Base-by-base conservation (phyloP, 495 filamentous ascomycete genomes). In the Parathielavia appendiculata region DNA sequence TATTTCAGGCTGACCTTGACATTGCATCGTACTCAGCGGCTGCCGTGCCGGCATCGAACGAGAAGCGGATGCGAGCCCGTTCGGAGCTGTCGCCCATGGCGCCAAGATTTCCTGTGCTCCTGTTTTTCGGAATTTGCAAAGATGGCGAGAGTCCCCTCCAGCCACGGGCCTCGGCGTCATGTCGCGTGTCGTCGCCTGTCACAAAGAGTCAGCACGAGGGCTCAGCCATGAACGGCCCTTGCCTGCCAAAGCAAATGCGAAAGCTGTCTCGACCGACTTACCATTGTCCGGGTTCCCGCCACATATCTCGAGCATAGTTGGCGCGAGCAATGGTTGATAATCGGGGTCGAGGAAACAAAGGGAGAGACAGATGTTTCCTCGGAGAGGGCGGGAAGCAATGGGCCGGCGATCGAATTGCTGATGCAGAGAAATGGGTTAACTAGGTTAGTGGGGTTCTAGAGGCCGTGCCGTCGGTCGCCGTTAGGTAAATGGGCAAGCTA, bases 31-130 rank as follows among this genome's bases (percentile, higher is more conserved):
- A 77, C 50, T 81, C 81, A 58, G 71, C 66, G 13, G 75, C 69
- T 48, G 71, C 63, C 39, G 72, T 65, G 50, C 75, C 79, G 51
- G 77, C 75, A 62, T 83, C 81, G 68, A 83, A 80, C 35, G 79
- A 82, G 59, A 82, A 80, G 38, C 81, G 76, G 51, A 80, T 69
- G 67, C 79, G 71, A 43, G 73, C 58, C 59, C 66, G 75, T 39
- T 77, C 75, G 26, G 73, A 65, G 45, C 35, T 64, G 63, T 74
- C 71, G 35, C 63, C 64, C 41, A 72, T 64, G 58, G 79, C 69
- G 23, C 80, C 71, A 26, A 89, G 78, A 64, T 84, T 86, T 20
- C 83, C 75, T 22, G 83, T 82, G 63, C 83, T 86, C 58, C 76
- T 75, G 73, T 83, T 84, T 72, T 81, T 87, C 61, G 79, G 88